Percentiles rank a stretch among this genome's conserved stretches.
Evolutionary conservation across 495 filamentous ascomycete genomes (phyloP).

Genomic region (Oleoguttula mirabilis): DNA sequence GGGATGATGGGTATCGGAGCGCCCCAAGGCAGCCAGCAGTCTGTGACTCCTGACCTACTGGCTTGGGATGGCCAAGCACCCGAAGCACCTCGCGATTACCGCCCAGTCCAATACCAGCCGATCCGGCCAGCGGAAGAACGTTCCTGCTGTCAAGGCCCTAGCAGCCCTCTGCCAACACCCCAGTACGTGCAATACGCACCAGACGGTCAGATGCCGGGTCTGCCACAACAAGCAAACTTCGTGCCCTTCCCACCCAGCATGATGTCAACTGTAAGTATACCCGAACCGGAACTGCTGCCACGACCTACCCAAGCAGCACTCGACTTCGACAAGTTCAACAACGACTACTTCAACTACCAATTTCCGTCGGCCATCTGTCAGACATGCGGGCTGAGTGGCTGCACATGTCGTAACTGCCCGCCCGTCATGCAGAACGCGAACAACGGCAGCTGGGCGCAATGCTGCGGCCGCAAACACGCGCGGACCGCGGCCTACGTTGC

Average conservation of each 20-base stretch:
- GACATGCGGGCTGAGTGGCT: constrained; percentile 19
- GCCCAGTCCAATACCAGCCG: background rate
- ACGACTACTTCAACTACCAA: constrained; percentile 15
- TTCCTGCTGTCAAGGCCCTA: constrained; percentile 10
- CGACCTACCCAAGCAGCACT: background rate
- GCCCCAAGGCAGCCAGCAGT: background rate
- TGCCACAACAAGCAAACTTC: background rate
- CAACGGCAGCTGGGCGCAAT: constrained; percentile 18
- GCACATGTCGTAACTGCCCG: constrained; percentile 19
- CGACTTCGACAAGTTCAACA: constrained; percentile 12
- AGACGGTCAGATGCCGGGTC: background rate
- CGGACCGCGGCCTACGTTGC: constrained; percentile 4
- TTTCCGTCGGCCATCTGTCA: constrained; percentile 20
- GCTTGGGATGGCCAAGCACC: constrained; percentile 9
- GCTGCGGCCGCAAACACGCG: constrained; percentile 17
- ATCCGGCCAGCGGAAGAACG: background rate
- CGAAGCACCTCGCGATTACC: constrained; percentile 7
- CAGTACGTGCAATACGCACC: background rate
- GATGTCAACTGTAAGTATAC: background rate
- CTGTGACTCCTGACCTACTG: constrained; percentile 3
- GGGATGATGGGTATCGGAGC: constrained; percentile 19
- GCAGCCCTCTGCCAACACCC: background rate
- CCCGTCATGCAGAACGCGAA: constrained; percentile 15
- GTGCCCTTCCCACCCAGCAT: background rate
- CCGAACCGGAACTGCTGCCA: background rate